Base-by-base conservation (phyloP, 1,284 basidiomycete species). In the Takashimella tepidaria region DNA sequence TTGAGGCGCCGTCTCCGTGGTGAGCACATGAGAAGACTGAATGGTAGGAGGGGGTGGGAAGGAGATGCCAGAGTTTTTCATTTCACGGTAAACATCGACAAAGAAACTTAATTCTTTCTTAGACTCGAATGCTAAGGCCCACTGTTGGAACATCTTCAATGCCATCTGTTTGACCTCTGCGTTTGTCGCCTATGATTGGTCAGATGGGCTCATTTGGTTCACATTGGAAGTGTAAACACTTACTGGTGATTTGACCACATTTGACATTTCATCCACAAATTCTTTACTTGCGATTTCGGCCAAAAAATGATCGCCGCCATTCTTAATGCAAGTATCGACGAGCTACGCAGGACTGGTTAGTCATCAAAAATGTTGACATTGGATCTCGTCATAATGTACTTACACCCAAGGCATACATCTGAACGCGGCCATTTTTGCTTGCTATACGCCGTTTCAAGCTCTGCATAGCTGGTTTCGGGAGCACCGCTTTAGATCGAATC, bases 351-450 rank as follows among this genome's bases (percentile, higher is more conserved):
- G 45, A 20, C n/a, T 23, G 19, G 37, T 21, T 43, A 20, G 6
- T 19, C n/a, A 23, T n/a, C 8, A 24, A 16, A 10, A 24, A 31
- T 42, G 16, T 20, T 21, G 10, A 3, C 8, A 6, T 10, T 48
- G 47, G 11, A 11, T n/a, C 31, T n/a, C 1, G 21, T 11, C 25
- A 1, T 8, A 10, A 13, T 44, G 42, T 11, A 81, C 87, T 68
- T 72, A 95, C 92, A 8, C 84, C 81, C 21, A 97, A 81, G 13
- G 90, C 84, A 53, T 95, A 80, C 45, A 96, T 80, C 74, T 93
- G 91, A 10, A 97, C 92, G 63, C 98, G 96, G 1, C 92, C 93
- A 73, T 99, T 99, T 82, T 89, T 88, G 78, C 97, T 89, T 62
- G 86, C 85, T 47, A 98, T 78, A 41, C 95, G 82, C 31, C 85